A percentile compares a stretch with the other conserved stretches of the same genome.
Conservation (phyloP, 139 green algal species). For the Tetradesmus lagerheimii region DNA sequence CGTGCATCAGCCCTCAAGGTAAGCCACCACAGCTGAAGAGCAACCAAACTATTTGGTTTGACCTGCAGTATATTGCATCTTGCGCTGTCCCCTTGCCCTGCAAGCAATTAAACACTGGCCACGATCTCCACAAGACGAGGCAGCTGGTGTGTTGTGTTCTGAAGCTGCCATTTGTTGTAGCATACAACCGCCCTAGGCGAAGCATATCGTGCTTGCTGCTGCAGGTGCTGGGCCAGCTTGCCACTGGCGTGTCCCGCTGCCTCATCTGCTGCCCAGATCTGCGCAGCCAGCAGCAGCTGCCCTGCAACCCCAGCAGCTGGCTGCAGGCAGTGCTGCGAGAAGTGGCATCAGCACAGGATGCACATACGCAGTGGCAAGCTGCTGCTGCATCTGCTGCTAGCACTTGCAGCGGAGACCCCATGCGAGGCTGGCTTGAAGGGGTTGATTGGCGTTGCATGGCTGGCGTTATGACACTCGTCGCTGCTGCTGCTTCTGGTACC, state of each 20-base stretch:
- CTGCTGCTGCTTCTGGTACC: not conserved
- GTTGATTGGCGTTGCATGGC: slow-evolving; percentile 37
- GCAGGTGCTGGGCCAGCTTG: slow-evolving; percentile 32
- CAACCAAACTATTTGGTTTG: too few species aligned
- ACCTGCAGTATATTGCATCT: too few species aligned
- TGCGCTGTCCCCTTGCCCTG: too few species aligned
- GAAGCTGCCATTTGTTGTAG: not conserved
- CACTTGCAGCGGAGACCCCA: not conserved
- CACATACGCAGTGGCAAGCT: not conserved
- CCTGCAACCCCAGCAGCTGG: not conserved
- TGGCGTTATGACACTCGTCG: slow-evolving; percentile 3
- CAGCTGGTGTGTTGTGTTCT: not conserved
- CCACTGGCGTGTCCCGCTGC: not conserved
- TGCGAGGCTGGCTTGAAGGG: not conserved
- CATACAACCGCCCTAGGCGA: not conserved
- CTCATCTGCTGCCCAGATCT: not conserved
- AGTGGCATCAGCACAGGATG: not conserved
- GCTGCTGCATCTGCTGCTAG: not conserved
- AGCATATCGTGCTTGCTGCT: not conserved
- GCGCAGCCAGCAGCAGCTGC: slow-evolving; percentile 1
- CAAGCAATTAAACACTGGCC: too few species aligned
- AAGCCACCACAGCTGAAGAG: too few species aligned
- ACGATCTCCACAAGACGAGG: too few species aligned
- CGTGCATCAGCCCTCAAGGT: slow-evolving; percentile 29
- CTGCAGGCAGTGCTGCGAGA: slow-evolving; percentile 32